Evolutionary conservation across 2,329 filamentous ascomycete species (phyloP).

Genomic region (Ceratocystis lukuohia): DNA sequence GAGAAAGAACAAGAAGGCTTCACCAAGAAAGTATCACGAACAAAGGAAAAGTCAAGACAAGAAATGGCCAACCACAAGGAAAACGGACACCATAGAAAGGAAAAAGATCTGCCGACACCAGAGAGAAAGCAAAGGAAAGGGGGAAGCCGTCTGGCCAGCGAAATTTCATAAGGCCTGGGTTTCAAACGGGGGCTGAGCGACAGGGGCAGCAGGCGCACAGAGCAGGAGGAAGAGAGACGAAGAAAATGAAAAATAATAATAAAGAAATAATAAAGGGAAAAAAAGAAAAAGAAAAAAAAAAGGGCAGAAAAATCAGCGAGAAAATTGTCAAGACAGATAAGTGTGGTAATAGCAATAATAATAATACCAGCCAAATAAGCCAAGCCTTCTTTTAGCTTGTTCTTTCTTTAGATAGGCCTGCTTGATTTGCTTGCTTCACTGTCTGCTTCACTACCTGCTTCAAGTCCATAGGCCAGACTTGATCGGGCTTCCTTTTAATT

Average conservation of each 20-base stretch:
- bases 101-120: slow-evolving; percentile 6
- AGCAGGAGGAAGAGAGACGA: slow-evolving; percentile 12
- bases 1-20: slow-evolving; percentile 14
- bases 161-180: slow-evolving; percentile 11
- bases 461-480: background rate
- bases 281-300: too few relatives aligned
- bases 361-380: background rate
- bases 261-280: background rate
- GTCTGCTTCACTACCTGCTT: background rate
- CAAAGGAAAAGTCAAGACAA: slow-evolving; percentile 11
- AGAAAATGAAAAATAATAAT: background rate
- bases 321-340: background rate
- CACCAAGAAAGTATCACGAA: background rate
- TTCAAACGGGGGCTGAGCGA: slow-evolving; percentile 19
- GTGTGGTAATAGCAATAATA: slow-evolving; percentile 2
- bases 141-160: slow-evolving; percentile 16
- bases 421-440: background rate
- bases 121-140: slow-evolving; percentile 20
- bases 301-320: too few relatives aligned
- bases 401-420: background rate
- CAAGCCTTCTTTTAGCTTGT: background rate
- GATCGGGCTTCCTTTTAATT: slow-evolving; percentile 4
- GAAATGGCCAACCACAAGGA: slow-evolving; percentile 19
- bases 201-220: slow-evolving; percentile 3
- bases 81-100: slow-evolving; percentile 11